These are phyloP conservation scores for Kuraishia hungarica DNA, from an alignment of 805 yeast species.

Conservation along the genomic window DNA sequence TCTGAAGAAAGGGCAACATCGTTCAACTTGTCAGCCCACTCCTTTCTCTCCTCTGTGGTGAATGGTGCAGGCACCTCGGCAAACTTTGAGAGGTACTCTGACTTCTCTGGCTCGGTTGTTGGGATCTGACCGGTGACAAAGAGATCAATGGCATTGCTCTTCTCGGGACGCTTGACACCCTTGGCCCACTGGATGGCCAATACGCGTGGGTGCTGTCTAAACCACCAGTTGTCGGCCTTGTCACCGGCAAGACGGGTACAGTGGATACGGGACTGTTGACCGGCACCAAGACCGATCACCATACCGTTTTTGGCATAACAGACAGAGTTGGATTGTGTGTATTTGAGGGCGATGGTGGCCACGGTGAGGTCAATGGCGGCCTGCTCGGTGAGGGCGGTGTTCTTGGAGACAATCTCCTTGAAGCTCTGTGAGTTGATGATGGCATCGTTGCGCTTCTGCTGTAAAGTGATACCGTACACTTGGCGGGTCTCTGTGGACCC, in stretches of 20 bases:
- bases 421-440: slow-evolving; percentile 85
- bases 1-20: slow-evolving; percentile 93
- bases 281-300: slow-evolving; percentile 99
- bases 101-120: slow-evolving; percentile 81
- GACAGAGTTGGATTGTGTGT: slow-evolving; percentile 97
- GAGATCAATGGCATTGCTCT: slow-evolving; percentile 95
- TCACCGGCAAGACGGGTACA: slow-evolving; percentile 99
- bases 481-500: slow-evolving; percentile 79
- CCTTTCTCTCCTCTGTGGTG: slow-evolving; percentile 73
- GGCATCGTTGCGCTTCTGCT: slow-evolving; percentile 97
- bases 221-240: slow-evolving; percentile 99
- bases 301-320: slow-evolving; percentile 98
- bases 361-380: slow-evolving; percentile 91
- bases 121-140: slow-evolving; percentile 91
- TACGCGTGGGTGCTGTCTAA: slow-evolving; percentile 96
- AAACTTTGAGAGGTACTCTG: slow-evolving; percentile 87
- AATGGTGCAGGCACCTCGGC: slow-evolving; percentile 77
- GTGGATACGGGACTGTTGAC: slow-evolving; percentile 98
- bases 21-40: slow-evolving; percentile 73
- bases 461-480: slow-evolving; percentile 91
- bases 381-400: slow-evolving; percentile 83
- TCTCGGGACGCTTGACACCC: slow-evolving; percentile 97
- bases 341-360: slow-evolving; percentile 94
- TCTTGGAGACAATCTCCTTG: slow-evolving; percentile 83
- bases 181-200: slow-evolving; percentile 93